Conservation (phyloP, 2,329 filamentous ascomycete species). For the Phyllosticta citrichinensis region DNA sequence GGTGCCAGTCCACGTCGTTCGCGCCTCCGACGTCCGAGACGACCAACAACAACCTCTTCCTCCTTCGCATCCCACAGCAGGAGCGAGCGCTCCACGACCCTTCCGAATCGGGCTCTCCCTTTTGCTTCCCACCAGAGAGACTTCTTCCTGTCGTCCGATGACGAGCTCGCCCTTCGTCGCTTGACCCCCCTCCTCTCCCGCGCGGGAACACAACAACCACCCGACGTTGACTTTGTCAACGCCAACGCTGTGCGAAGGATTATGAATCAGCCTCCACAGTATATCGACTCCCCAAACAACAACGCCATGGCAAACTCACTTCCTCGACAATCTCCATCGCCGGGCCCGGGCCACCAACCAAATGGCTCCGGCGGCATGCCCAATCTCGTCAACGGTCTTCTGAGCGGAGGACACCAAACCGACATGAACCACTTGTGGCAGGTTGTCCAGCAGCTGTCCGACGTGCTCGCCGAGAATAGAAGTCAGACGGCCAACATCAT, state of each 20-base stretch:
- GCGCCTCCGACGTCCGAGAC: neutral
- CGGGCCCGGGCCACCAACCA: slow-evolving; percentile 16
- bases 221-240: neutral
- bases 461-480: slow-evolving; percentile 30
- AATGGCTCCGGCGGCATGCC: slow-evolving; percentile 28
- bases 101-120: too few relatives aligned
- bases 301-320: slow-evolving; percentile 14
- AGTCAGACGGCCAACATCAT: slow-evolving; percentile 28
- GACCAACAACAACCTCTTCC: neutral
- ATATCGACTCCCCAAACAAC: slow-evolving; percentile 15
- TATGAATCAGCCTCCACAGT: slow-evolving; percentile 3
- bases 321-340: slow-evolving; percentile 25
- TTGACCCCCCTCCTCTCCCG: neutral
- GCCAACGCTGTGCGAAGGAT: neutral
- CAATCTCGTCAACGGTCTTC: slow-evolving; percentile 27
- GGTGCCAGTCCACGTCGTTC: neutral
- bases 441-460: slow-evolving; percentile 31
- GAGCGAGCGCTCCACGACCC: neutral
- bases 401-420: slow-evolving; percentile 30
- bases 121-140: neutral
- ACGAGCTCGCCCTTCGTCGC: neutral
- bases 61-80: neutral
- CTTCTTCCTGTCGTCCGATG: neutral
- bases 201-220: neutral
- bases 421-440: slow-evolving; percentile 35